phyloP scores from a whole-genome alignment of 2,329 filamentous ascomycete genomes.

The Fusarium tanahbumbuense region DNA sequence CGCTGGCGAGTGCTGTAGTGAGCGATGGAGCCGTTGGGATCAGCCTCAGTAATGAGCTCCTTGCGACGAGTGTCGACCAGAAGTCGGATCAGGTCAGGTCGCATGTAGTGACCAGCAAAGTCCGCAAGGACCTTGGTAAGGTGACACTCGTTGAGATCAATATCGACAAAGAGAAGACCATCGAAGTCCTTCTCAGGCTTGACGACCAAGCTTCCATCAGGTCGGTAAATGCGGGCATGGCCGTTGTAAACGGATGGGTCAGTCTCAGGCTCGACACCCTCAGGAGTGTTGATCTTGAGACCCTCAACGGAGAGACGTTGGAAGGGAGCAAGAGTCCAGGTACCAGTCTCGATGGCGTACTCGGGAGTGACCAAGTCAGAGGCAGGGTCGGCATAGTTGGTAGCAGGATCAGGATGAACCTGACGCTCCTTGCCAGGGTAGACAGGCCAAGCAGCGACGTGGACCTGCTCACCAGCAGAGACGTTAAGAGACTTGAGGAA shows the following conservation, averaged over 20 bases:
- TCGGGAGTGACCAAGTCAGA: conserved; percentile 45
- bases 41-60: conserved; percentile 38
- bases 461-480: conserved; percentile 46
- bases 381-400: conserved; percentile 43
- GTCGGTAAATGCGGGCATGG: conserved; percentile 43
- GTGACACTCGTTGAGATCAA: conserved; percentile 56
- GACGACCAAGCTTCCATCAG: conserved; percentile 41
- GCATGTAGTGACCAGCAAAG: conserved; percentile 52
- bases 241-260: conserved; percentile 42
- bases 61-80: conserved; percentile 45
- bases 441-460: conserved; percentile 48
- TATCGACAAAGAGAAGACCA: conserved; percentile 62
- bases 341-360: conserved; percentile 44
- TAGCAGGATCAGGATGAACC: conserved; percentile 41
- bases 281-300: conserved; percentile 42
- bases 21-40: conserved; percentile 8
- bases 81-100: conserved; percentile 56
- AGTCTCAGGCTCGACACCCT: conserved; percentile 44
- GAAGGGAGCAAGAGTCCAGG: conserved; percentile 45
- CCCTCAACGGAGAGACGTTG: conserved; percentile 43
- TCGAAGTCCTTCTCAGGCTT: conserved; percentile 53
- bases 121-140: conserved; percentile 50
- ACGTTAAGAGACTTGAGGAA: conserved; percentile 47
- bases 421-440: conserved; percentile 41
- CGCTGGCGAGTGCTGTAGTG: conserved; percentile 33